A percentile compares a stretch with the other conserved stretches of the same genome.
Conservation (phyloP, 2,329 filamentous ascomycete species). For the Hypoxylon sp. region DNA sequence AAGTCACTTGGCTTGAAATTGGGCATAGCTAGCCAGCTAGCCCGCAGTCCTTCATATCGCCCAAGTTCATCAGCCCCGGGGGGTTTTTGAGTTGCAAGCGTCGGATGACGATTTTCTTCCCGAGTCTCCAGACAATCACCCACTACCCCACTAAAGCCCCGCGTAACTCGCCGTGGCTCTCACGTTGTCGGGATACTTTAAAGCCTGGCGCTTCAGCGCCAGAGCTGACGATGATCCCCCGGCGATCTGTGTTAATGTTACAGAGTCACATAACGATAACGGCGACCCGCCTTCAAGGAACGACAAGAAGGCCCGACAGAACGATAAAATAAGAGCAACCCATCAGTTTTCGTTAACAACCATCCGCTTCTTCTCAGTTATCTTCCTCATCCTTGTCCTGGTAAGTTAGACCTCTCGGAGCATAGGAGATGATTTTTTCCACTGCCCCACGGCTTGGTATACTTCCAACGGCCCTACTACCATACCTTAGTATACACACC, state of each 20-base stretch:
- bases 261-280: slow-evolving; percentile 25
- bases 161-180: slow-evolving; percentile 47
- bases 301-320: slow-evolving; percentile 27
- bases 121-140: slow-evolving; percentile 34
- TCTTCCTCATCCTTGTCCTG: slow-evolving; percentile 40
- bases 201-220: slow-evolving; percentile 45
- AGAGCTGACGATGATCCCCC: slow-evolving; percentile 41
- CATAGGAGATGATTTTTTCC: slow-evolving; percentile 13
- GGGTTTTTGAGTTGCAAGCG: too few relatives aligned
- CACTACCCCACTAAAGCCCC: slow-evolving; percentile 46
- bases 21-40: too few relatives aligned
- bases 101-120: slow-evolving; percentile 29
- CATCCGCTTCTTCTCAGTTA: slow-evolving; percentile 39
- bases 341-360: slow-evolving; percentile 31
- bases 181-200: slow-evolving; percentile 36
- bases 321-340: slow-evolving; percentile 27
- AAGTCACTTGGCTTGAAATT: too few relatives aligned
- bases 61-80: slow-evolving; percentile 22
- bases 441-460: slow-evolving; percentile 36
- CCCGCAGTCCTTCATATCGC: too few relatives aligned
- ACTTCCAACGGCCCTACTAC: slow-evolving; percentile 16
- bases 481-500: slow-evolving; percentile 1
- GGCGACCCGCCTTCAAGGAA: too few relatives aligned
- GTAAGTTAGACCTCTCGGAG: slow-evolving; percentile 35
- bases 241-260: slow-evolving; percentile 19